Evolutionary conservation across 495 filamentous ascomycete genomes (phyloP).

Genomic region (Recurvomyces mirabilis): DNA sequence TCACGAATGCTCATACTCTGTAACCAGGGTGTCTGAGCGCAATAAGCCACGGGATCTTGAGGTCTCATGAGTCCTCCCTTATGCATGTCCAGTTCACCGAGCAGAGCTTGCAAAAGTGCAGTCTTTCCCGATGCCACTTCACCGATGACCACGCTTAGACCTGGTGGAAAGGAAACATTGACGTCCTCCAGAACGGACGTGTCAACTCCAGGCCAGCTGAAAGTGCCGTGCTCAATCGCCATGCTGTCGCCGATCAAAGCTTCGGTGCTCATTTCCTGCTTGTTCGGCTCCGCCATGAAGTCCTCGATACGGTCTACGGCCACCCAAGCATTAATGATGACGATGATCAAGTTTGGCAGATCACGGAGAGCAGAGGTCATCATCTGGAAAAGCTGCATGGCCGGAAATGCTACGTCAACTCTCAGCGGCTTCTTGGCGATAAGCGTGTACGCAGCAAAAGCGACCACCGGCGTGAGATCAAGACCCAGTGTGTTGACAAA

Average conservation of each 20-base stretch:
- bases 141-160: conserved; percentile 57
- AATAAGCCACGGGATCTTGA: conserved; percentile 65
- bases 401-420: conserved; percentile 72
- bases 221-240: conserved; percentile 51
- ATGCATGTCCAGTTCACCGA: conserved; percentile 65
- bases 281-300: conserved; percentile 77
- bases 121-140: conserved; percentile 75
- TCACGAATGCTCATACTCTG: conserved; percentile 84
- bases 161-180: conserved; percentile 46
- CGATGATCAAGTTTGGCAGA: conserved; percentile 57
- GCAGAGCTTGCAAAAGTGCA: conserved; percentile 62
- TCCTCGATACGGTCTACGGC: conserved; percentile 66
- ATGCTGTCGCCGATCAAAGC: conserved; percentile 32
- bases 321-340: conserved; percentile 61
- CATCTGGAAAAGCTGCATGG: conserved; percentile 65
- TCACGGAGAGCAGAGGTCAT: conserved; percentile 58
- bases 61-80: conserved; percentile 48
- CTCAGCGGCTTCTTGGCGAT: conserved; percentile 51
- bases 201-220: conserved; percentile 61
- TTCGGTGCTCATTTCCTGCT: conserved; percentile 37
- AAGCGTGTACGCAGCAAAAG: conserved; percentile 66
- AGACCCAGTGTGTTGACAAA: conserved; percentile 54
- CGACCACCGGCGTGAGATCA: conserved; percentile 63
- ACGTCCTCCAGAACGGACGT: conserved; percentile 53
- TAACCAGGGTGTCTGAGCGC: conserved; percentile 77